Evolutionary conservation across 2,329 filamentous ascomycete genomes (phyloP), one percentile per base, ranked within the genome.

Genomic region (Domatiomyces catenatus): DNA sequence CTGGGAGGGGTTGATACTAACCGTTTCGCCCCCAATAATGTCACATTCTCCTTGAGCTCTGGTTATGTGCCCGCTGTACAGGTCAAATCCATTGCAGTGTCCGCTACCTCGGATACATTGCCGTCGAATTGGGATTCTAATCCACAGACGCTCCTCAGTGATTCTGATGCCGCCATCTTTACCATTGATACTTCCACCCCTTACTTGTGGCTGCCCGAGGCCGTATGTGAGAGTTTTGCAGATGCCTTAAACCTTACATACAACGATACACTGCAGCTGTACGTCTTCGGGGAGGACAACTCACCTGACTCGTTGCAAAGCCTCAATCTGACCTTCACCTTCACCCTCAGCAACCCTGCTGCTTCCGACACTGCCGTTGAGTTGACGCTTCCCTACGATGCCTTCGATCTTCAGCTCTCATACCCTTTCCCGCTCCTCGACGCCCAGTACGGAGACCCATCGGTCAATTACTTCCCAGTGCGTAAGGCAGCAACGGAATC

Each of bases 151-250:
- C 57, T 60, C 43, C 15, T 58, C 46, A 45, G 54, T 54, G 24
- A 49, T 52, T 36, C 49, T 52, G 43, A 60, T 26, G 50, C 53
- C 20, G 55, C 57, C 2, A 54, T 59, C 2, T 64, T 63, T 51
- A 60, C 54, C n/a, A 64, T 71, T 18, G 68, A 71, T 50, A 67
- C 67, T 1, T 66, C 65, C 1, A 63, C 66, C 8, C 64, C 68
- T 6, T 68, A 66, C 52, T 48, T 70, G 6, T 70, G 64, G 60
- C 61, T 71, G 44, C 67, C 68, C 2, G 52, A 59, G 5, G 54
- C 57, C 12, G 59, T 65, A 8, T 70, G 68, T 51, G 57, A 63
- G 45, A 51, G 54, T 42, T 67, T 70, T 51, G 67, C 67, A 47
- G 53, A 58, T 7, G 61, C 63, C 8, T 62, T 69, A 20, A 63